A percentile compares a stretch with the other conserved stretches of the same genome.
These are phyloP conservation scores for Colletotrichum sp. DNA, from an alignment of 2,329 filamentous ascomycete genomes.

Conservation along the genomic window DNA sequence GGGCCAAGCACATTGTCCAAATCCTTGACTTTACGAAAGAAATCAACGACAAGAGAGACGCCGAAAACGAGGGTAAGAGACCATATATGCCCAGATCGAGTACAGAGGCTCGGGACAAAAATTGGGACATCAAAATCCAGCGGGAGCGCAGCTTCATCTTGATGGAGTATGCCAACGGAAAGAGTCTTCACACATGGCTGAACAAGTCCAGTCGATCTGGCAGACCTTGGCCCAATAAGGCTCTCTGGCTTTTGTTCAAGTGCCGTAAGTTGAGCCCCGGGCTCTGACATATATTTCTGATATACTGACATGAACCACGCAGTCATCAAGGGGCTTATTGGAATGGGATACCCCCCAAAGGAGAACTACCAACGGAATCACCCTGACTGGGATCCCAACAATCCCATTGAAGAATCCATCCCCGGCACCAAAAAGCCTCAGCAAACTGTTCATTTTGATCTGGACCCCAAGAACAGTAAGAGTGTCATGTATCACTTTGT, in stretches of 20 bases:
- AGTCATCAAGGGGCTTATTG: slow-evolving; percentile 32
- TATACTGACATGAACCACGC: background rate
- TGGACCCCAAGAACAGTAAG: slow-evolving; percentile 33
- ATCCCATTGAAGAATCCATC: slow-evolving; percentile 2
- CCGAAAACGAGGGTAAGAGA: background rate
- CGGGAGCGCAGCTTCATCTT: slow-evolving; percentile 22
- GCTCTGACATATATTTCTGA: background rate
- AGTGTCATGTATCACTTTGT: rapidly evolving
- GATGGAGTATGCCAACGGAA: slow-evolving; percentile 29
- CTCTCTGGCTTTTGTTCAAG: slow-evolving; percentile 14
- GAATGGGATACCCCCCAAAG: slow-evolving; percentile 27
- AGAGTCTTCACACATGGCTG: slow-evolving; percentile 24
- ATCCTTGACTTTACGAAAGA: slow-evolving; percentile 25
- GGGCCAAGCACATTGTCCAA: slow-evolving; percentile 32
- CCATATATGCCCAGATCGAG: background rate
- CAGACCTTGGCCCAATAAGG: slow-evolving; percentile 2
- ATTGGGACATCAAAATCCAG: slow-evolving; percentile 1
- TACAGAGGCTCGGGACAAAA: background rate
- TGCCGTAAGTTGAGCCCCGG: background rate
- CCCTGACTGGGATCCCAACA: background rate
- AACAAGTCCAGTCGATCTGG: slow-evolving; percentile 1
- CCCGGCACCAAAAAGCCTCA: background rate
- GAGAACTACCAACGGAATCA: background rate
- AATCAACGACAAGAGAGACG: slow-evolving; percentile 1
- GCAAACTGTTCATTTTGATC: slow-evolving; percentile 14